These are phyloP conservation scores for Tremella yokohamensis DNA, from an alignment of 768 basidiomycete species.

Conservation along the genomic window DNA sequence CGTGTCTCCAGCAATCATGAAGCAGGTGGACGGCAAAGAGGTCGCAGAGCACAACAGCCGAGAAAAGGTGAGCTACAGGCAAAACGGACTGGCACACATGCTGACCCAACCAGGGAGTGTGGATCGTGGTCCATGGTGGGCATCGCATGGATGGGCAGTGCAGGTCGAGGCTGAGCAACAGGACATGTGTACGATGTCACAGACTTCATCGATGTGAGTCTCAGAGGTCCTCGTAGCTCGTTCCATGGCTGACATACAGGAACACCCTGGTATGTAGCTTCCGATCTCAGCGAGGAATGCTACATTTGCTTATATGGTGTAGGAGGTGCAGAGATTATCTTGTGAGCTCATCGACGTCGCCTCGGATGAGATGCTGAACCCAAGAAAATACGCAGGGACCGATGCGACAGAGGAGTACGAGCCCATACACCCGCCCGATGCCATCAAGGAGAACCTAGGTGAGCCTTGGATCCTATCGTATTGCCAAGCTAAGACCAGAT, in stretches of 20 bases:
- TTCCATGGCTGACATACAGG: conserved; percentile 19
- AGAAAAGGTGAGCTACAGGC: conserved; percentile 48
- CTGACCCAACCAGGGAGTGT: conserved; percentile 35
- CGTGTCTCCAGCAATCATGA: too few relatives aligned
- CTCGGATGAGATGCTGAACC: not conserved
- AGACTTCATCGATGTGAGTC: conserved; percentile 49
- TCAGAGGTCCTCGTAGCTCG: not conserved
- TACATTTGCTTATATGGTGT: conserved; percentile 58
- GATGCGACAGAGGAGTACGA: conserved; percentile 70
- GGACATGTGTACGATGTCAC: conserved; percentile 51
- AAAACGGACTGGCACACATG: not conserved
- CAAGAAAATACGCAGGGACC: conserved; percentile 67
- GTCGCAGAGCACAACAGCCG: conserved; percentile 55
- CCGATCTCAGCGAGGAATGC: not conserved
- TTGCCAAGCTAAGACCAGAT: conserved; percentile 13
- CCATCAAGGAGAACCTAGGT: conserved; percentile 58
- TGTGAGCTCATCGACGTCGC: conserved; percentile 46
- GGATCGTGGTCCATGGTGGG: conserved; percentile 49
- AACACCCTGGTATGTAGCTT: conserved; percentile 43
- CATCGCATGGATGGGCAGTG: not conserved
- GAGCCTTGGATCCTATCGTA: not conserved
- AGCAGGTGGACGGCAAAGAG: conserved; percentile 45
- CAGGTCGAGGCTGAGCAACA: conserved; percentile 2
- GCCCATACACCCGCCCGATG: conserved; percentile 80
- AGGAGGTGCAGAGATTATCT: conserved; percentile 75